phyloP scores from a whole-genome alignment of 129 eudicot genomes.

The Flaveria robusta region DNA sequence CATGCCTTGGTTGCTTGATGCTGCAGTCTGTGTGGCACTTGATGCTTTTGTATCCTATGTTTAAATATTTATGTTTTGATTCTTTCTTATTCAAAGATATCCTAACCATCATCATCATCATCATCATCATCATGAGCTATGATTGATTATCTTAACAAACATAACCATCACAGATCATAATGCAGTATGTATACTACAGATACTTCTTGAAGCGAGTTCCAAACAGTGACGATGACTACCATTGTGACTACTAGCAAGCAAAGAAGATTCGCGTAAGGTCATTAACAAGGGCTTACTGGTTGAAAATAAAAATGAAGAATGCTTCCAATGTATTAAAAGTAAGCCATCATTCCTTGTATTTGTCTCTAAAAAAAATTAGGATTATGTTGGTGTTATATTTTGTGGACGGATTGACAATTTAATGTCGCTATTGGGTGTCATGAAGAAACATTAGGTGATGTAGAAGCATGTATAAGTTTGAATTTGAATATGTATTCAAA shows the following conservation, averaged over 20 bases:
- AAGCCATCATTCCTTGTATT: not conserved
- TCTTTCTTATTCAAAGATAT: not conserved
- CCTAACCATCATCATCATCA: not conserved
- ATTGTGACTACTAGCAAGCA: conserved; percentile 39
- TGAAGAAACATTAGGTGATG: not conserved
- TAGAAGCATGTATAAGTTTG: no score
- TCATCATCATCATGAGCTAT: not conserved
- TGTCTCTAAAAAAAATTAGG: not conserved
- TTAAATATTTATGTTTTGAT: not conserved
- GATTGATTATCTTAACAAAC: conserved; percentile 43
- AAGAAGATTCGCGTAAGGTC: conserved; percentile 15
- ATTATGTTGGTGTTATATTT: not conserved
- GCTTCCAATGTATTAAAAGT: not conserved
- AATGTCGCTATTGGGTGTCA: not conserved
- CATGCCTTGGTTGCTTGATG: conserved; percentile 90
- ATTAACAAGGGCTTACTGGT: not conserved
- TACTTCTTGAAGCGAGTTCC: conserved; percentile 38
- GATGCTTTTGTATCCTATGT: conserved; percentile 78
- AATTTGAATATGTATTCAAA: no score
- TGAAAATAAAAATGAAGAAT: not conserved
- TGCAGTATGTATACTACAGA: conserved; percentile 68
- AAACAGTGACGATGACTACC: conserved; percentile 22
- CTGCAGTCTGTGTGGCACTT: conserved; percentile 69
- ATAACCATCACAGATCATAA: conserved; percentile 47
- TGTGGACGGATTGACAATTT: not conserved